These are phyloP conservation scores for Vinca minor DNA, from an alignment of 257 asterid species.

Conservation along the genomic window DNA sequence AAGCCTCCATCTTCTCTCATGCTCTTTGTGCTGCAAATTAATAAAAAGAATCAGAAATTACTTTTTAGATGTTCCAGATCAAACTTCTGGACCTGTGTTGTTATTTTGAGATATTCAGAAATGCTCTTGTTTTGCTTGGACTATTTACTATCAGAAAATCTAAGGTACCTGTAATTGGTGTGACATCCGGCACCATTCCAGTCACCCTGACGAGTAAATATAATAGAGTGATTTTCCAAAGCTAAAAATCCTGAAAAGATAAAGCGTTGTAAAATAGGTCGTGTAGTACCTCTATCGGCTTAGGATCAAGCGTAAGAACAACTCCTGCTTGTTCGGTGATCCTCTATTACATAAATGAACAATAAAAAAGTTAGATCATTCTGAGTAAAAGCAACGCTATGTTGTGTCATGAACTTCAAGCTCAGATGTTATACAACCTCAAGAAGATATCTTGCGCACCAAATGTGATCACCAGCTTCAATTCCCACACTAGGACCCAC, in stretches of 20 bases:
- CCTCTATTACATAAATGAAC: conserved; percentile 45
- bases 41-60: conserved; percentile 1
- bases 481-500: conserved; percentile 97
- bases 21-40: conserved; percentile 60
- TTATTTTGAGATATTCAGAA: too few relatives aligned
- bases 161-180: conserved; percentile 71
- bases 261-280: conserved; percentile 1
- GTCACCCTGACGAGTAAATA: conserved; percentile 59
- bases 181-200: conserved; percentile 99
- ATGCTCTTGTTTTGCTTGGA: too few relatives aligned
- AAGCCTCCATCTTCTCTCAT: conserved; percentile 97
- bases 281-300: conserved; percentile 67
- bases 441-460: conserved; percentile 93
- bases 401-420: neutral
- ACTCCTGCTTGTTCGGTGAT: conserved; percentile 99
- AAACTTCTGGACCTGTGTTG: neutral
- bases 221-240: conserved; percentile 11
- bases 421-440: conserved; percentile 45
- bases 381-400: neutral
- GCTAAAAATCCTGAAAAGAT: neutral
- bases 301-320: conserved; percentile 85
- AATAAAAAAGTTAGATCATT: neutral
- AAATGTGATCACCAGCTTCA: conserved; percentile 93
- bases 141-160: neutral
- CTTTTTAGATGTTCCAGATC: neutral